Evolutionary conservation across 2,329 filamentous ascomycete genomes (phyloP), one percentile per base, ranked within the genome.

Genomic region (Claviceps lovelessii): DNA sequence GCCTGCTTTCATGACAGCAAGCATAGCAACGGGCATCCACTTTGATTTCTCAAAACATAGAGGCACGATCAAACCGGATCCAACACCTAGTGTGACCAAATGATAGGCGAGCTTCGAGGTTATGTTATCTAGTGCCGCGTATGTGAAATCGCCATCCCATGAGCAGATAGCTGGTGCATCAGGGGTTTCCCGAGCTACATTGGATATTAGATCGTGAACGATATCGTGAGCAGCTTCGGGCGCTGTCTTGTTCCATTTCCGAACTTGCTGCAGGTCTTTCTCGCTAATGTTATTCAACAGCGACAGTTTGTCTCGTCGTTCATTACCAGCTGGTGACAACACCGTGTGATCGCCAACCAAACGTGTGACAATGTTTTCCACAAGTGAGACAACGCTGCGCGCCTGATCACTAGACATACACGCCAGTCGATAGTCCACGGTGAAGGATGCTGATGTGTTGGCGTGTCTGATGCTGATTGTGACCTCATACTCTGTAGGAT

Each of bases 1-100:
- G 11, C 67, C 68, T 42, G 67, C 63, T 54, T 68, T 69, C 39
- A 71, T 54, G 0, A 69, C 62, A 5, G 58, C 67, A 10, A 71
- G 56, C 57, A 68, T 63, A 1, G 64, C 62, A 2, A 69, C 62
- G 9, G 61, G 49, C 1, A 60, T 61, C 64, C 64, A 70, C 44
- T 58, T 60, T 3, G 67, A 69, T 56, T 70, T 71, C 33, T 68
- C 65, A 50, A 70, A 69, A 45, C 60, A 66, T n/a, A 70, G 56
- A 1, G 66, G 66, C 11, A 68, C 61, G 8, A 65, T 37, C 0
- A 47, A 52, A 28, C 61, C 66, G 1, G 58, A 57, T n/a, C 56
- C 50, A 23, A 69, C 58, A 11, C 63, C 63, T 2, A 46, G 13
- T 2, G 39, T 35, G 3, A 41, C 51, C 9, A 62, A 51, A 13